Evolutionary conservation across 805 yeast genomes (phyloP).

Genomic region (Candida michaelii): DNA sequence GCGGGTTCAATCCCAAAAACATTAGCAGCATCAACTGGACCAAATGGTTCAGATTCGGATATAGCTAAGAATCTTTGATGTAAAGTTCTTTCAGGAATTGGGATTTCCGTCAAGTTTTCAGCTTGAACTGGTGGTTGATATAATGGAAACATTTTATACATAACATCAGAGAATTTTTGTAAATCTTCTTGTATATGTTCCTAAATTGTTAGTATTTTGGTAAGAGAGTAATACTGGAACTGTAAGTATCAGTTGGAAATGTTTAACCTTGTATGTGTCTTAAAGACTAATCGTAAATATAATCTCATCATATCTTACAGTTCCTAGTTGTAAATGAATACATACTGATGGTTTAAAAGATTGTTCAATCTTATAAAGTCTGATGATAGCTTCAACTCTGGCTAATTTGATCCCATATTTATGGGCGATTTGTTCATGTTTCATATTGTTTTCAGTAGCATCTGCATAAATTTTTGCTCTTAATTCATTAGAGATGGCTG

Average conservation of each 20-base stretch:
- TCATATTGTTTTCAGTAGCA: conserved; percentile 48
- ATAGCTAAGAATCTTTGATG: conserved; percentile 82
- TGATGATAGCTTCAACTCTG: conserved; percentile 84
- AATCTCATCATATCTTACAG: conserved; percentile 13
- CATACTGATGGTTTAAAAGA: conserved; percentile 62
- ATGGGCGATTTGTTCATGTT: conserved; percentile 73
- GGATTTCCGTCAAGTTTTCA: conserved; percentile 91
- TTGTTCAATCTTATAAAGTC: conserved; percentile 64
- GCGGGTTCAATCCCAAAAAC: conserved; percentile 88
- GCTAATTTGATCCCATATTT: conserved; percentile 78
- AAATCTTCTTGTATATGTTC: conserved; percentile 55
- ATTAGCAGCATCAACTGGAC: conserved; percentile 92
- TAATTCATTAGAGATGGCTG: conserved; percentile 55
- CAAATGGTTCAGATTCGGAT: conserved; percentile 94
- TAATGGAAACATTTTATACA: conserved; percentile 83
- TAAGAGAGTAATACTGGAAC: not conserved
- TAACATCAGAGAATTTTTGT: conserved; percentile 53
- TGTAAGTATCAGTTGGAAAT: conserved; percentile 15
- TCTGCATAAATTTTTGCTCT: conserved; percentile 62
- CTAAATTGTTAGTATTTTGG: conserved; percentile 43
- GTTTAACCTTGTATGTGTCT: conserved; percentile 45
- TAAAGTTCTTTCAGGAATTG: conserved; percentile 79
- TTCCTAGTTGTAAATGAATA: conserved; percentile 18
- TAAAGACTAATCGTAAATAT: conserved; percentile 74
- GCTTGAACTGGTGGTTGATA: conserved; percentile 43